Evolutionary conservation across 1,284 basidiomycete genomes (phyloP).

Genomic region (Tilletia walkeri): DNA sequence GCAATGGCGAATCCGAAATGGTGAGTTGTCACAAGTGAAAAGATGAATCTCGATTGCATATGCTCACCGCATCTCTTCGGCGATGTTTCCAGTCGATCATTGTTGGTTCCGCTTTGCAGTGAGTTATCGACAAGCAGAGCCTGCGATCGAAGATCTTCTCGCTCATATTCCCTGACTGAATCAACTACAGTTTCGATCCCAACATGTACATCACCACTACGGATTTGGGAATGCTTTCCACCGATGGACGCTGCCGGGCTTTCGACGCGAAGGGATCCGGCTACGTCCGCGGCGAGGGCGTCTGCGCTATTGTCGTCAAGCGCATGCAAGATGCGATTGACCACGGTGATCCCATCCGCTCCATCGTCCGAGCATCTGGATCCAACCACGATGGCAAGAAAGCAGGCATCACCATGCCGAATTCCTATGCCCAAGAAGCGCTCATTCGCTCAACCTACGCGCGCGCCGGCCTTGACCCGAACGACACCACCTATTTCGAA

Average conservation of each 20-base stretch:
- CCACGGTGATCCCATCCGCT: slow-evolving; percentile 32
- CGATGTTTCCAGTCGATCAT: not conserved
- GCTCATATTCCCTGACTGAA: too few relatives aligned
- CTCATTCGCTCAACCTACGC: not conserved
- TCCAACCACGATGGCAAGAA: slow-evolving; percentile 39
- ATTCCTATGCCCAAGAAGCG: not conserved
- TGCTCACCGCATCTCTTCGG: not conserved
- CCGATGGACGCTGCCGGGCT: slow-evolving; percentile 31
- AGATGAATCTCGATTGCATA: not conserved
- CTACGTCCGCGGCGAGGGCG: slow-evolving; percentile 36
- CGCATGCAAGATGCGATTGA: slow-evolving; percentile 31
- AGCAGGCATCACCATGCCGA: slow-evolving; percentile 23
- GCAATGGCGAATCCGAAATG: not conserved
- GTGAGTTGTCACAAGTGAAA: not conserved
- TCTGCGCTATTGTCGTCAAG: slow-evolving; percentile 35
- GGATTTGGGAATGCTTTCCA: not conserved
- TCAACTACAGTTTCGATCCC: not conserved
- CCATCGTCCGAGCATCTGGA: slow-evolving; percentile 32
- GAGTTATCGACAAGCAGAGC: not conserved
- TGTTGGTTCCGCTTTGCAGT: slow-evolving; percentile 1
- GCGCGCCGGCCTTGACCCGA: slow-evolving; percentile 17
- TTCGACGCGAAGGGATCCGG: slow-evolving; percentile 34
- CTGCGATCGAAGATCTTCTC: too few relatives aligned
- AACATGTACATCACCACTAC: slow-evolving; percentile 6
- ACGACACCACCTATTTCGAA: slow-evolving; percentile 32